phyloP scores from a whole-genome alignment of 495 filamentous ascomycete genomes.

The Annulohypoxylon bovei region DNA sequence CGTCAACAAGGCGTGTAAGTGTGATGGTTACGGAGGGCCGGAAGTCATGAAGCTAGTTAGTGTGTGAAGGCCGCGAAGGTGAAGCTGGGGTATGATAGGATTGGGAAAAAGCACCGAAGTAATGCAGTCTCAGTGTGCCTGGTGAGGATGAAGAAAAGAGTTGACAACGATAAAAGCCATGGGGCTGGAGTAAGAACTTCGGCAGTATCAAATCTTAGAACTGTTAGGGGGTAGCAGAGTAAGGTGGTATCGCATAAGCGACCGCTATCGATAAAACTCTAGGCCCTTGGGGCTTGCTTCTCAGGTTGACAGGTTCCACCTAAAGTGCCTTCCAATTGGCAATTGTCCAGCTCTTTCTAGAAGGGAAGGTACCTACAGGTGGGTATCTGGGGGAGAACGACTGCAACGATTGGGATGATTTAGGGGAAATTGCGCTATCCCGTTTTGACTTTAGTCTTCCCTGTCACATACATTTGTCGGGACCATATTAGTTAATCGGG shows the following conservation, averaged over 20 bases:
- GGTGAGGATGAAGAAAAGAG: slow-evolving; percentile 9
- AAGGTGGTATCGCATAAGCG: slow-evolving; percentile 1
- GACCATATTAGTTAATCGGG: background rate
- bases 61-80: slow-evolving; percentile 2
- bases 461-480: background rate
- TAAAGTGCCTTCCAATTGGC: background rate
- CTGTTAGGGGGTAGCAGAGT: background rate
- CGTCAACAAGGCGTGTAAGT: slow-evolving; percentile 19
- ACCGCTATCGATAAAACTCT: background rate
- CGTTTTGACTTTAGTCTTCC: slow-evolving; percentile 3
- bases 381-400: background rate
- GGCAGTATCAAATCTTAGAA: background rate
- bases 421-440: slow-evolving; percentile 6
- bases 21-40: slow-evolving; percentile 6
- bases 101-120: slow-evolving; percentile 25
- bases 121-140: slow-evolving; percentile 2
- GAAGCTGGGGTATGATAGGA: slow-evolving; percentile 7
- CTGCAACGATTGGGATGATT: background rate
- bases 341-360: slow-evolving; percentile 1
- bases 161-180: slow-evolving; percentile 16
- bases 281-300: background rate
- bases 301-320: background rate
- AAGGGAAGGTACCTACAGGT: slow-evolving; percentile 1
- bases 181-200: slow-evolving; percentile 1
- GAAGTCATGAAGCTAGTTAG: slow-evolving; percentile 8